A percentile compares a stretch with the other conserved stretches of the same genome.
Evolutionary conservation across 2,329 filamentous ascomycete species (phyloP).

Genomic region (Fusarium brevicatenulatum): DNA sequence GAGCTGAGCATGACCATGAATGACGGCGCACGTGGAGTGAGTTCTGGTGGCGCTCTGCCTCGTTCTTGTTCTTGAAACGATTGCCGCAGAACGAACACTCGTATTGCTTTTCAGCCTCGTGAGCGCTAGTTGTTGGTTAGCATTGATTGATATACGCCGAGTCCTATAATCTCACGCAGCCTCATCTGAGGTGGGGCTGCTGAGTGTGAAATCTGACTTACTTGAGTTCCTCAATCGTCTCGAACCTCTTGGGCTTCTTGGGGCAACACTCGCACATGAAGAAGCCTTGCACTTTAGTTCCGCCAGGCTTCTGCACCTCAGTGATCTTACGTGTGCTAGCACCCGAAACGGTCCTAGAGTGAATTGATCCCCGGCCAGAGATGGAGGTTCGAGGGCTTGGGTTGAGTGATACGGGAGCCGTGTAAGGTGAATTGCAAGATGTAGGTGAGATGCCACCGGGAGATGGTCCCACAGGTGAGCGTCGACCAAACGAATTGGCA

Average conservation of each 20-base stretch:
- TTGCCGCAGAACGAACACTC: conserved; percentile 92
- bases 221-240: conserved; percentile 63
- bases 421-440: conserved; percentile 61
- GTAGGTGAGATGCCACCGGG: conserved; percentile 63
- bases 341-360: conserved; percentile 59
- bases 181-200: conserved; percentile 12
- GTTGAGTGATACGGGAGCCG: conserved; percentile 58
- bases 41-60: conserved; percentile 95
- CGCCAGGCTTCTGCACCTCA: conserved; percentile 59
- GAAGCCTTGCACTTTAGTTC: conserved; percentile 62
- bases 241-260: conserved; percentile 38
- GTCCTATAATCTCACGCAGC: conserved; percentile 6
- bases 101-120: conserved; percentile 97
- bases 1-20: conserved; percentile 95
- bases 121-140: conserved; percentile 66
- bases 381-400: conserved; percentile 61
- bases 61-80: conserved; percentile 99
- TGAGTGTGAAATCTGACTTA: conserved; percentile 57
- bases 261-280: conserved; percentile 40
- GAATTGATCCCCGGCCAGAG: conserved; percentile 51
- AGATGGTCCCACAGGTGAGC: conserved; percentile 58
- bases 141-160: conserved; percentile 6
- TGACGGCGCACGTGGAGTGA: conserved; percentile 91
- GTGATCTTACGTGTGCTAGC: conserved; percentile 63
- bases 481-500: conserved; percentile 57